These are phyloP conservation scores for Diospyros kaki DNA, from an alignment of 148 eudicot species.

Conservation along the genomic window DNA sequence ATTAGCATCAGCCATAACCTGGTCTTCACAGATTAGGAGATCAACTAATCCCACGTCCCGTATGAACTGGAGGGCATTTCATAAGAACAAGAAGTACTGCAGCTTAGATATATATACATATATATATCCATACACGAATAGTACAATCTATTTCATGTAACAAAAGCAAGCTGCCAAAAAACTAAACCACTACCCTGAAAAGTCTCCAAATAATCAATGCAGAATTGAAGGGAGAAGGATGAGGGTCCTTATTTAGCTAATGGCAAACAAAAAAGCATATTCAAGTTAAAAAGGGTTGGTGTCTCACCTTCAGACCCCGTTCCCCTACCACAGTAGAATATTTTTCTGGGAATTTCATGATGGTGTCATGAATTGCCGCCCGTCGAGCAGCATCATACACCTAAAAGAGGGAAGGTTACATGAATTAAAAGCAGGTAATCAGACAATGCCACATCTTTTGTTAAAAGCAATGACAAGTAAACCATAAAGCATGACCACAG, in stretches of 20 bases:
- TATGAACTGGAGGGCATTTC: too few species aligned
- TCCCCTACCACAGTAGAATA: slow-evolving; percentile 90
- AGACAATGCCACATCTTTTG: neutral
- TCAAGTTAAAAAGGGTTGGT: neutral
- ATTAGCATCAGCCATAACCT: neutral
- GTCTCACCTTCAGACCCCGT: slow-evolving; percentile 30
- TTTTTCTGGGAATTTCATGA: slow-evolving; percentile 85
- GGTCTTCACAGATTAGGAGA: neutral
- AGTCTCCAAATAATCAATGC: too few species aligned
- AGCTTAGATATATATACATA: too few species aligned
- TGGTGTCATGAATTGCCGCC: slow-evolving; percentile 93
- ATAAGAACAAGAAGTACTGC: too few species aligned
- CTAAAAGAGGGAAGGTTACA: slow-evolving; percentile 23
- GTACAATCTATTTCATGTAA: neutral
- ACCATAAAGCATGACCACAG: neutral
- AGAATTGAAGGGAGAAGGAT: neutral
- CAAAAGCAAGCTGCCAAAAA: neutral
- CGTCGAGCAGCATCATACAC: slow-evolving; percentile 45
- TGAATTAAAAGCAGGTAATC: neutral
- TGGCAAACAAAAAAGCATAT: neutral
- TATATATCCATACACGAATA: too few species aligned
- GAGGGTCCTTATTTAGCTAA: neutral
- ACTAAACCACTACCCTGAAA: neutral
- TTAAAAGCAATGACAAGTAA: neutral
- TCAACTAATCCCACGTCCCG: neutral